A percentile compares a stretch with the other conserved stretches of the same genome.
These are phyloP conservation scores for Raffaelea deltoideospora DNA, from an alignment of 2,329 filamentous ascomycete species.

Conservation along the genomic window DNA sequence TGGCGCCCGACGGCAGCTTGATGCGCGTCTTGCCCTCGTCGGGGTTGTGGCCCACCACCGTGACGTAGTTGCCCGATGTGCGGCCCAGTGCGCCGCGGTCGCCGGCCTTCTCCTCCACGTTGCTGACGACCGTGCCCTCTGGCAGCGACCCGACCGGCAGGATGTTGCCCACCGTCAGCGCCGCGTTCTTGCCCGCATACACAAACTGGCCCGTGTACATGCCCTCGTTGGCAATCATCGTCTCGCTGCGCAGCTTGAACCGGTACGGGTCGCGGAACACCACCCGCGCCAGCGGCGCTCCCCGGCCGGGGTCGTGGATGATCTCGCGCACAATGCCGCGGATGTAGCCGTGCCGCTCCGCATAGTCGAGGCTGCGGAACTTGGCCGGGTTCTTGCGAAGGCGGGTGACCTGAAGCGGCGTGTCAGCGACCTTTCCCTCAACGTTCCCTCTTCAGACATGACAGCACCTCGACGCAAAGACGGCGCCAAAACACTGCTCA, in stretches of 20 bases:
- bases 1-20: slow-evolving; percentile 97
- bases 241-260: slow-evolving; percentile 96
- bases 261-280: slow-evolving; percentile 95
- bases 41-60: slow-evolving; percentile 92
- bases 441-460: no score
- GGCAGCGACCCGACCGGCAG: slow-evolving; percentile 88
- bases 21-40: slow-evolving; percentile 99
- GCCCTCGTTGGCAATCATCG: slow-evolving; percentile 99
- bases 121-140: slow-evolving; percentile 97
- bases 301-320: slow-evolving; percentile 96
- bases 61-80: slow-evolving; percentile 99
- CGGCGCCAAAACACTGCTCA: no score
- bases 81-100: slow-evolving; percentile 93
- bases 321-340: slow-evolving; percentile 97
- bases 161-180: slow-evolving; percentile 93
- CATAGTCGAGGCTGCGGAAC: slow-evolving; percentile 93
- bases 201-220: slow-evolving; percentile 99
- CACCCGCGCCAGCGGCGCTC: slow-evolving; percentile 93
- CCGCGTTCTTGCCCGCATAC: slow-evolving; percentile 98
- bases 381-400: slow-evolving; percentile 87
- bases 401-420: slow-evolving; percentile 51
- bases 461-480: no score
- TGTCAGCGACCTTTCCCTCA: no score
- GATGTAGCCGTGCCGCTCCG: slow-evolving; percentile 94
- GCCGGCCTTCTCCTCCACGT: slow-evolving; percentile 97